Evolutionary conservation across 1,139 yeast genomes (phyloP).

Genomic region (Sugiyamaella grinbergsii): DNA sequence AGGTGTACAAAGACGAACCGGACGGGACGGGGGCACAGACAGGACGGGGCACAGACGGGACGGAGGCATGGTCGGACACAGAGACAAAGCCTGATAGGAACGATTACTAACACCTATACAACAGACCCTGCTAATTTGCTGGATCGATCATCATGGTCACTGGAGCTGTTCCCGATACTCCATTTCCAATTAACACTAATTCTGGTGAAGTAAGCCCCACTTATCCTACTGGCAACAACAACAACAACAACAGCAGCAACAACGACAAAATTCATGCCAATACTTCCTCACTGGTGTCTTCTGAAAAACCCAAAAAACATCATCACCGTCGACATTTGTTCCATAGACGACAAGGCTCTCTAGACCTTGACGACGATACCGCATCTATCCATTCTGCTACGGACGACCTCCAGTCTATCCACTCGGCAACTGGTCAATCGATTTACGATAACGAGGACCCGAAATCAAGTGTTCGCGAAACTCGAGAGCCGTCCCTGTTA

Average conservation of each 20-base stretch:
- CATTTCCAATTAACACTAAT: not conserved
- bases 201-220: not conserved
- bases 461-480: constrained; percentile 15
- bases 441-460: constrained; percentile 19
- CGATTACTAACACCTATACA: too few relatives aligned
- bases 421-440: not conserved
- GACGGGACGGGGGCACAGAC: too few relatives aligned
- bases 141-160: constrained; percentile 1
- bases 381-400: constrained; percentile 1
- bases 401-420: constrained; percentile 5
- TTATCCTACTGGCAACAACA: not conserved
- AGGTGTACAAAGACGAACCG: too few relatives aligned
- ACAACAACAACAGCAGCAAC: not conserved
- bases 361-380: constrained; percentile 10
- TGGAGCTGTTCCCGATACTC: not conserved
- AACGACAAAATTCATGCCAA: constrained; percentile 3
- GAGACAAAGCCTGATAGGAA: too few relatives aligned
- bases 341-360: not conserved
- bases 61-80: too few relatives aligned
- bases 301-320: constrained; percentile 2
- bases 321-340: constrained; percentile 5
- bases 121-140: too few relatives aligned
- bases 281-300: too few relatives aligned
- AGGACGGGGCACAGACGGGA: too few relatives aligned
- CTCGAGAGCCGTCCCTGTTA: not conserved